Percentiles rank a stretch among this genome's conserved stretches.
Evolutionary conservation across 495 filamentous ascomycete genomes (phyloP).

Genomic region (Xylaria flabelliformis): DNA sequence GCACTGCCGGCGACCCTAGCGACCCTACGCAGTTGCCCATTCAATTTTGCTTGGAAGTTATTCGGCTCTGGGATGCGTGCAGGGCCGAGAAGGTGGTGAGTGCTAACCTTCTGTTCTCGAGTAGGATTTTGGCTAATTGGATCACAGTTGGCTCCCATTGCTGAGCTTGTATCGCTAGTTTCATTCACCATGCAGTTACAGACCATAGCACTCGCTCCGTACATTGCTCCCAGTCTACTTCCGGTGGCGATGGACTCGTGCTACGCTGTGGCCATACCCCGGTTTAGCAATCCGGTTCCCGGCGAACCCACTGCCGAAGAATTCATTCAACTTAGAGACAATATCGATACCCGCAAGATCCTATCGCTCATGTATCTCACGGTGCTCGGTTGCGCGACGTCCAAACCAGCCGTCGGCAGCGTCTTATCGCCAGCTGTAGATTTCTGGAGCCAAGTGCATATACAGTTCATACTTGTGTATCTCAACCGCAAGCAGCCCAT

Average conservation of each 20-base stretch:
- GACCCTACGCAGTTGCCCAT: constrained; percentile 48
- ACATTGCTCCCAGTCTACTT: constrained; percentile 49
- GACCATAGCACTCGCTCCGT: constrained; percentile 47
- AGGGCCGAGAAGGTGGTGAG: constrained; percentile 42
- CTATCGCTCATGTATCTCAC: constrained; percentile 49
- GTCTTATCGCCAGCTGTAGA: constrained; percentile 37
- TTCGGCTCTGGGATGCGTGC: constrained; percentile 55
- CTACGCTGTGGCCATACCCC: constrained; percentile 42
- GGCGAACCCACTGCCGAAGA: constrained; percentile 36
- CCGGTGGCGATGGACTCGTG: constrained; percentile 48
- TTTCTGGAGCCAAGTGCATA: constrained; percentile 55
- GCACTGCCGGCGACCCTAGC: constrained; percentile 41
- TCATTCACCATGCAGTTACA: constrained; percentile 49
- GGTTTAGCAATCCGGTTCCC: constrained; percentile 34
- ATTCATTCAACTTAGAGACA: constrained; percentile 31
- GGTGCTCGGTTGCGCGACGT: constrained; percentile 46
- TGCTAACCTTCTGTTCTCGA: not conserved
- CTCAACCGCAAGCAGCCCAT: constrained; percentile 53
- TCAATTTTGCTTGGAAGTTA: constrained; percentile 52
- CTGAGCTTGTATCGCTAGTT: constrained; percentile 49
- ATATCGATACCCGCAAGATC: constrained; percentile 50
- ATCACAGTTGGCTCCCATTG: constrained; percentile 50
- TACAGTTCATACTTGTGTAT: constrained; percentile 54
- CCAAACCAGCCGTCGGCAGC: constrained; percentile 31
- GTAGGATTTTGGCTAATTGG: constrained; percentile 9